Evolutionary conservation across 2,329 filamentous ascomycete genomes (phyloP).

Genomic region (Aspergillus sp.): DNA sequence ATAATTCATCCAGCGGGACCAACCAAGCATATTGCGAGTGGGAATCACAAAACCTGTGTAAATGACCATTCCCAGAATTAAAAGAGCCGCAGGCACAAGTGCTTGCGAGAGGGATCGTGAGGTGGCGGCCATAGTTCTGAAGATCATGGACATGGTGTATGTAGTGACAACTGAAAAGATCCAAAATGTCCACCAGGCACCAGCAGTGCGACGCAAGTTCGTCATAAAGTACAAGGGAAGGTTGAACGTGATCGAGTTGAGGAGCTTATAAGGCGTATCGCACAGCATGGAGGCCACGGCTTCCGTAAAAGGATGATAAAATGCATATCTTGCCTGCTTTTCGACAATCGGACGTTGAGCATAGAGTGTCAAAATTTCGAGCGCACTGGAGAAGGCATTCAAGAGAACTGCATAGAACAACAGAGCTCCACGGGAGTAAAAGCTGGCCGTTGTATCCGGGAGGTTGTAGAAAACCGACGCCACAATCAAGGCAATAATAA

Average conservation of each 20-base stretch:
- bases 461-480: slow-evolving; percentile 79
- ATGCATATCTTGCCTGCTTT: slow-evolving; percentile 19
- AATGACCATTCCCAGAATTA: slow-evolving; percentile 44
- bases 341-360: slow-evolving; percentile 21
- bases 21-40: slow-evolving; percentile 65
- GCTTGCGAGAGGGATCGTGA: slow-evolving; percentile 65
- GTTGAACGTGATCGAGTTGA: slow-evolving; percentile 75
- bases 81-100: slow-evolving; percentile 54
- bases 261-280: slow-evolving; percentile 70
- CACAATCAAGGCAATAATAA: slow-evolving; percentile 72
- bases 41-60: slow-evolving; percentile 49
- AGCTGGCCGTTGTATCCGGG: slow-evolving; percentile 62
- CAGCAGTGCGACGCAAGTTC: slow-evolving; percentile 70
- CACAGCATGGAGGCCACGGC: slow-evolving; percentile 11
- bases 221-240: slow-evolving; percentile 80
- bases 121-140: slow-evolving; percentile 73
- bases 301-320: slow-evolving; percentile 20
- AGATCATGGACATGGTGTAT: slow-evolving; percentile 77
- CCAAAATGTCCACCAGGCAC: slow-evolving; percentile 80
- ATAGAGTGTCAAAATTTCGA: slow-evolving; percentile 53
- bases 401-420: slow-evolving; percentile 83
- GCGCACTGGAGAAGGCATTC: slow-evolving; percentile 75
- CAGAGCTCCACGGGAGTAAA: slow-evolving; percentile 73
- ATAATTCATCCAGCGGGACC: slow-evolving; percentile 80
- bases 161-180: slow-evolving; percentile 72